These are phyloP conservation scores for Lobosporangium transversale DNA, from an alignment of 192 early-diverging fungal species.

Conservation along the genomic window DNA sequence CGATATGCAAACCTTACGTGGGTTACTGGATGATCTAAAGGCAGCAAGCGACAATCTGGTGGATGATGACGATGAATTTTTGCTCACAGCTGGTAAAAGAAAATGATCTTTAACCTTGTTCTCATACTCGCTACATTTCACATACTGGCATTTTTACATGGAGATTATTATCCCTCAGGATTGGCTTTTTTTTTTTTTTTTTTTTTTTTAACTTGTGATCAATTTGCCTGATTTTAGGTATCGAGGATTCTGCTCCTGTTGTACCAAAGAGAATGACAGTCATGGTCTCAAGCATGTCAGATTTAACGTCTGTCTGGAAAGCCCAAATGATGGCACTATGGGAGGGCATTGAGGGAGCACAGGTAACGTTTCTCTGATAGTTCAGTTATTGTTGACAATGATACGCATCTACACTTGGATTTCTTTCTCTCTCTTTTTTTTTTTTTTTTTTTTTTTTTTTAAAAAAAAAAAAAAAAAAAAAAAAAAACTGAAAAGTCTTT, in stretches of 20 bases:
- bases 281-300: conserved; percentile 56
- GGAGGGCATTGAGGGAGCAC: conserved; percentile 69
- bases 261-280: conserved; percentile 51
- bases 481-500: too few species aligned
- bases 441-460: too few species aligned
- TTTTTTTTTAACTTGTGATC: too few species aligned
- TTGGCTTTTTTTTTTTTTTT: too few species aligned
- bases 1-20: conserved; percentile 77
- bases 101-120: too few species aligned
- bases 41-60: conserved; percentile 59
- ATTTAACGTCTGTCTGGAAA: conserved; percentile 63
- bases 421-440: too few species aligned
- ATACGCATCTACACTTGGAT: too few species aligned
- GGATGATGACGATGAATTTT: conserved; percentile 54
- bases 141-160: too few species aligned
- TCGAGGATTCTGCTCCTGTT: conserved; percentile 56
- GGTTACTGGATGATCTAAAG: conserved; percentile 73
- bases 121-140: too few species aligned
- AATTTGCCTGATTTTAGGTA: too few species aligned
- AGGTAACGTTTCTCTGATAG: conserved; percentile 44
- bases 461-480: too few species aligned
- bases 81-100: conserved; percentile 40
- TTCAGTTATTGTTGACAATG: neutral
- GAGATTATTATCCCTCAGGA: too few species aligned
- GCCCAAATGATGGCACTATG: conserved; percentile 67